These are phyloP conservation scores for Fusarium compactum DNA, from an alignment of 2,329 filamentous ascomycete genomes.

Conservation along the genomic window DNA sequence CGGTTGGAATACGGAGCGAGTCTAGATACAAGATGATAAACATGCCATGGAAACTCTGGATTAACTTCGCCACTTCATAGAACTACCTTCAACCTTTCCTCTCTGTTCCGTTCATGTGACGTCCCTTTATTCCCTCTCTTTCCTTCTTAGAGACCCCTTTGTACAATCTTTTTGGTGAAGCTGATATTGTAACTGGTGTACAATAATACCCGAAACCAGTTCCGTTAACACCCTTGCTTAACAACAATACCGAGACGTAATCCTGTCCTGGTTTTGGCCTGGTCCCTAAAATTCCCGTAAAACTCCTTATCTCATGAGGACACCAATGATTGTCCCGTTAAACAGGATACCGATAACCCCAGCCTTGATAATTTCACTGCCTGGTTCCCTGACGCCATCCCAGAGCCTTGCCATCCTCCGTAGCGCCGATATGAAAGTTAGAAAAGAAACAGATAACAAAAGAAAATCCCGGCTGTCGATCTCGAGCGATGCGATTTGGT, in stretches of 20 bases:
- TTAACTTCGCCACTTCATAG: constrained; percentile 26
- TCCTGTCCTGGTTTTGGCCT: constrained; percentile 37
- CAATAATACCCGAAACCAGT: not conserved
- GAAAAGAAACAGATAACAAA: not conserved
- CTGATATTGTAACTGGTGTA: not conserved
- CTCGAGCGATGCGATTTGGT: constrained; percentile 24
- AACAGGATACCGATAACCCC: not conserved
- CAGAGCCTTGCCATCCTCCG: constrained; percentile 23
- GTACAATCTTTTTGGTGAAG: not conserved
- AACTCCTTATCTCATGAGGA: constrained; percentile 11
- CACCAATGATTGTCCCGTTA: constrained; percentile 5
- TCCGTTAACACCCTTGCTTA: constrained; percentile 17
- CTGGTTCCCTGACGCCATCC: constrained; percentile 39
- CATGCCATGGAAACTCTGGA: constrained; percentile 8
- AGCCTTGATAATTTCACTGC: constrained; percentile 4
- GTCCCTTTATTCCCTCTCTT: not conserved
- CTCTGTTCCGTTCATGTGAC: not conserved
- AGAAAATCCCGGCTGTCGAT: constrained; percentile 13
- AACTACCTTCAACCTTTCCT: not conserved
- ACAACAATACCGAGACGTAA: constrained; percentile 31
- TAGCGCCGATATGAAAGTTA: constrained; percentile 26
- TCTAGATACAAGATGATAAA: not conserved
- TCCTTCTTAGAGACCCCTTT: not conserved
- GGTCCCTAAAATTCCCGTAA: constrained; percentile 21
- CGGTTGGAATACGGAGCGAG: not conserved